Evolutionary conservation across 2,329 filamentous ascomycete species (phyloP), one percentile per base, ranked within the genome.

Genomic region (Diaporthe velutina): DNA sequence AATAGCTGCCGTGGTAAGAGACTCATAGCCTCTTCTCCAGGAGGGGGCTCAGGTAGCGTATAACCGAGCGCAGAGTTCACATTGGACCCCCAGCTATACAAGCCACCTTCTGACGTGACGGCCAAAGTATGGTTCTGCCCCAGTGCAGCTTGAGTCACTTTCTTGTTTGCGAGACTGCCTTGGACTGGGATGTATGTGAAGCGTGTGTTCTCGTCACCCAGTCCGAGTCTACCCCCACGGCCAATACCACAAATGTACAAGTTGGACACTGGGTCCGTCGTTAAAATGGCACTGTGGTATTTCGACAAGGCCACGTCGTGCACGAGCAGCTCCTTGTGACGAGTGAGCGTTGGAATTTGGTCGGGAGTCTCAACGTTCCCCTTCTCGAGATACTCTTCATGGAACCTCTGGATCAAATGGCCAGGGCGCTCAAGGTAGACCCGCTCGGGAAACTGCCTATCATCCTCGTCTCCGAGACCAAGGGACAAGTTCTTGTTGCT

Each of bases 401-500:
- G 91, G 78, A 98, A 94, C 61, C 91, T 88, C 67, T 91, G 90
- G 19, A 98, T 83, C 1, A 98, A 87, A 80, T 95, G 91, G 33
- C 94, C 92, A 0, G 97, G 95, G 22, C 96, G 91, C 73, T 91
- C 90, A 45, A 98, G 83, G 42, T 88, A 86, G 15, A 98, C 91
- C 13, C 95, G 93, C 82, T 98, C 97, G 0, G 97, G 97, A 79
- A 93, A 98, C 77, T 98, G 96, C 4, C 97, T 92, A 81, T 99
- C 96, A 82, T 98, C 95, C 80, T 97, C 93, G 81, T 99, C 96
- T n/a, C 96, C 96, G 75, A 98, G 93, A 1, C 97, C 97, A 30
- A 99, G 89, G 0, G 94, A 97, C 13, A 98, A 85, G 79, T 99
- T 99, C 81, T 97, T 97, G 84, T 98, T 99, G 84, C 96, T 98